Evolutionary conservation across 139 green algal genomes (phyloP).

Genomic region (Nannochloris sp.): DNA sequence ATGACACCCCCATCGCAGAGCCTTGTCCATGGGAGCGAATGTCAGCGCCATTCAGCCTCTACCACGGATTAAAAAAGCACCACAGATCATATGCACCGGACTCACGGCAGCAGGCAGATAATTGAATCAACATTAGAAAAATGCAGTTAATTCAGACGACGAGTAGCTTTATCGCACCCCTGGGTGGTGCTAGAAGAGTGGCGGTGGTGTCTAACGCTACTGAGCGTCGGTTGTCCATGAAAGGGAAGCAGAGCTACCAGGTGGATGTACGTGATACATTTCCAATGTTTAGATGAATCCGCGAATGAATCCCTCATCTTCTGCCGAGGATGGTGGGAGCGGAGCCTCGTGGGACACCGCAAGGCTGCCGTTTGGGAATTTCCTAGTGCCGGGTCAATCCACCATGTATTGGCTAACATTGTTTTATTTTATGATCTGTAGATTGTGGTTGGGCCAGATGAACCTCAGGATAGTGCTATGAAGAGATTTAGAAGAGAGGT

Average conservation of each 20-base stretch:
- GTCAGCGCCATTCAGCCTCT: too few relatives aligned
- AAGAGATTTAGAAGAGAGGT: conserved; percentile 32
- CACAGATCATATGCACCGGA: too few relatives aligned
- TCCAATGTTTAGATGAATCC: not conserved
- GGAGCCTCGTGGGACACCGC: too few relatives aligned
- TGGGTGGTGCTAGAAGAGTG: not conserved
- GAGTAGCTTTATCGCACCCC: not conserved
- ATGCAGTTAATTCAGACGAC: too few relatives aligned
- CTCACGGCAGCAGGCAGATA: too few relatives aligned
- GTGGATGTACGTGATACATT: conserved; percentile 15
- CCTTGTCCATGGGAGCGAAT: too few relatives aligned
- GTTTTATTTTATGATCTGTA: conserved; percentile 5
- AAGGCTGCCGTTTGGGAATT: too few relatives aligned
- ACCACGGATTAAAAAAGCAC: too few relatives aligned
- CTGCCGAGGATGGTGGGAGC: too few relatives aligned
- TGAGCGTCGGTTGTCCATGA: conserved; percentile 12
- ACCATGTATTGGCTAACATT: not conserved
- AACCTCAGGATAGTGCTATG: conserved; percentile 30
- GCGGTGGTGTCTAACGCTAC: conserved; percentile 10
- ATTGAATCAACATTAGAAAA: too few relatives aligned
- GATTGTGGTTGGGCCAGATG: conserved; percentile 28
- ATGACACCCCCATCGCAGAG: too few relatives aligned
- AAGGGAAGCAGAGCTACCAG: conserved; percentile 15
- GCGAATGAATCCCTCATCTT: too few relatives aligned
- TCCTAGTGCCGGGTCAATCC: not conserved